A percentile compares a stretch with the other conserved stretches of the same genome.
These are phyloP conservation scores for Lyophyllum decastes DNA, from an alignment of 768 basidiomycete genomes.

Conservation along the genomic window DNA sequence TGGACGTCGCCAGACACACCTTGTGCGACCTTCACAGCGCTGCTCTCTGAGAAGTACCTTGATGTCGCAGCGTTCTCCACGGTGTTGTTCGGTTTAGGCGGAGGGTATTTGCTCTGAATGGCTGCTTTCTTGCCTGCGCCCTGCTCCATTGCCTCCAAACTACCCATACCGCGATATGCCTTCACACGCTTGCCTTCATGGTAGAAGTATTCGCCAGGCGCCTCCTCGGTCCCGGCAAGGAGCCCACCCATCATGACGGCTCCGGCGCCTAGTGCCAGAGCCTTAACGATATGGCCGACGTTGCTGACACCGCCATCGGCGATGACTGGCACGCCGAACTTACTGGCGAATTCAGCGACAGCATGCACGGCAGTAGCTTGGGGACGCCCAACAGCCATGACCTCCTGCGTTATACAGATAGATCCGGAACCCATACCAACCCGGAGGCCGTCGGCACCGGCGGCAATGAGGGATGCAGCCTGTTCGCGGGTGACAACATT, in stretches of 20 bases:
- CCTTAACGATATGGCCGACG: conserved; percentile 98
- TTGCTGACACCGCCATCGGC: conserved; percentile 96
- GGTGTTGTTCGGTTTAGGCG: conserved; percentile 45
- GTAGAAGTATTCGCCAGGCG: conserved; percentile 98
- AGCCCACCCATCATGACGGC: conserved; percentile 99
- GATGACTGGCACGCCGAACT: conserved; percentile 95
- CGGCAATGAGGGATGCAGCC: conserved; percentile 89
- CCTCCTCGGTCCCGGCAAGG: conserved; percentile 94
- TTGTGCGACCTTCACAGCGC: conserved; percentile 93
- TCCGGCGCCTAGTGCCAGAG: conserved; percentile 87
- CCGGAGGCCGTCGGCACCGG: conserved; percentile 93
- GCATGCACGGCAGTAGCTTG: conserved; percentile 98
- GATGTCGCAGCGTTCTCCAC: conserved; percentile 95
- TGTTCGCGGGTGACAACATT: conserved; percentile 99
- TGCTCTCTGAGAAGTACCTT: conserved; percentile 92
- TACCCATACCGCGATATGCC: conserved; percentile 98
- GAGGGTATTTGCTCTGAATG: conserved; percentile 46
- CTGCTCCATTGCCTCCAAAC: conserved; percentile 90
- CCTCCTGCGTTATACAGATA: conserved; percentile 99
- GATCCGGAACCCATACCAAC: conserved; percentile 98
- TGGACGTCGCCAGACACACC: conserved; percentile 96
- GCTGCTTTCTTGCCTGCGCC: conserved; percentile 46
- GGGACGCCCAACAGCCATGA: conserved; percentile 98
- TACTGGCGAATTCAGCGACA: conserved; percentile 89
- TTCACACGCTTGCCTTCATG: conserved; percentile 99